Evolutionary conservation across 768 basidiomycete genomes (phyloP), one percentile per base, ranked within the genome.

Genomic region (Psilocybe tampanensis): DNA sequence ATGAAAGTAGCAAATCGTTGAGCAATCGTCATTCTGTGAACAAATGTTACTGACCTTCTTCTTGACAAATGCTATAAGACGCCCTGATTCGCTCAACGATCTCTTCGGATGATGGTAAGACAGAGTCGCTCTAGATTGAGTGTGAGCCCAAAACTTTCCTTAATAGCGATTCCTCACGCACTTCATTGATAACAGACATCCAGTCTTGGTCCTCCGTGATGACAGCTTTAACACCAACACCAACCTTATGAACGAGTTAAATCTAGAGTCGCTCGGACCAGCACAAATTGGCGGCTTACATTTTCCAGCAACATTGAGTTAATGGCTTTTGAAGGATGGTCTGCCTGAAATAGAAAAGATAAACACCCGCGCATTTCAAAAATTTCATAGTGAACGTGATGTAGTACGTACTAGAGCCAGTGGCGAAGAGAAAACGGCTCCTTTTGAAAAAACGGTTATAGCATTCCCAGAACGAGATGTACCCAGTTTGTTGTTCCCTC

Each of bases 151-250:
- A 18, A 17, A 18, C 26, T 6, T 13, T 23, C 24, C 18, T 47
- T 23, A 5, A 9, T 7, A 12, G n/a, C 13, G 47, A n/a, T n/a
- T 17, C 6, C 11, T n/a, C 6, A 18, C 6, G 8, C 26, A 48
- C 47, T n/a, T 48, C 47, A 26, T 17, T 33, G 15, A 48, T 11
- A n/a, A 48, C 47, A 32, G 47, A 32, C 19, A 34, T 48, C 47
- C 47, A 48, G 13, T 48, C 47, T 48, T 48, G 47, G 32, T 48
- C 47, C 26, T 48, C 23, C n/a, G 47, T 48, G 29, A 48, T 48
- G 17, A 29, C 47, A 13, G 32, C 21, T 19, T 48, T 48, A 7
- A 48, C 44, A 22, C 26, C 44, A 24, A 24, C 24, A 17, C 22
- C 17, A 15, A 8, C 23, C 44, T 47, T 15, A 15, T 44, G 19